Conservation (phyloP, 2,329 filamentous ascomycete species). For the Nemania bipapillata region DNA sequence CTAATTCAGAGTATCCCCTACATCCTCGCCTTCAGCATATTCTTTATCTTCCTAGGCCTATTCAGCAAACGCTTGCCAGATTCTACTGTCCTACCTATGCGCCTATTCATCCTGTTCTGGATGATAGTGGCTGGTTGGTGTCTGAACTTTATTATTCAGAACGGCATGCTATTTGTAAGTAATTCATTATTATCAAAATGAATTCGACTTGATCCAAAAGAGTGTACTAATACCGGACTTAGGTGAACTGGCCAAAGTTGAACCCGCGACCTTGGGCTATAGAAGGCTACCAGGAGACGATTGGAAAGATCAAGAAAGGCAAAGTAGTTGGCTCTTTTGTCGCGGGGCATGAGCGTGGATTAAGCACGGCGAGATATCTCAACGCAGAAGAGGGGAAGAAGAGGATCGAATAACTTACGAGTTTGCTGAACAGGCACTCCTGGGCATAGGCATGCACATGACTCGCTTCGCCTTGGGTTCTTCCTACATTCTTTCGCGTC, state of each 20-base stretch:
- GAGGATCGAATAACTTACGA: conserved; percentile 77
- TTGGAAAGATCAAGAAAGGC: conserved; percentile 83
- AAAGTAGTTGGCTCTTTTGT: conserved; percentile 81
- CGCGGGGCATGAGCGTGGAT: conserved; percentile 78
- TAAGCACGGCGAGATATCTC: conserved; percentile 82
- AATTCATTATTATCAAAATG: not conserved
- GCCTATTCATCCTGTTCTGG: conserved; percentile 85
- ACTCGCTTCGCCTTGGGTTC: not conserved
- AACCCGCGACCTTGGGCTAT: conserved; percentile 86
- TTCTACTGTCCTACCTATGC: conserved; percentile 80
- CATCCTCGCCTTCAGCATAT: conserved; percentile 83
- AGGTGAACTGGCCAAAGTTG: conserved; percentile 99
- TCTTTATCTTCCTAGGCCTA: conserved; percentile 80
- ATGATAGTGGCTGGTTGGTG: conserved; percentile 75
- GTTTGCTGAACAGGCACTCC: not conserved
- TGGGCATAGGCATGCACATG: not conserved
- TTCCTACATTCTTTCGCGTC: conserved; percentile 2
- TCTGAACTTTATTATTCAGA: conserved; percentile 78
- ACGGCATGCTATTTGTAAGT: conserved; percentile 95
- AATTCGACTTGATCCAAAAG: not conserved
- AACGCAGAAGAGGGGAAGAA: conserved; percentile 98
- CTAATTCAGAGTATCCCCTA: conserved; percentile 95
- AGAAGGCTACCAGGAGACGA: conserved; percentile 89
- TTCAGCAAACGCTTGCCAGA: conserved; percentile 78
- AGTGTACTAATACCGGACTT: conserved; percentile 39